These are phyloP conservation scores for Blechomonas ayalai DNA, from an alignment of 208 protist genomes.

Conservation along the genomic window DNA sequence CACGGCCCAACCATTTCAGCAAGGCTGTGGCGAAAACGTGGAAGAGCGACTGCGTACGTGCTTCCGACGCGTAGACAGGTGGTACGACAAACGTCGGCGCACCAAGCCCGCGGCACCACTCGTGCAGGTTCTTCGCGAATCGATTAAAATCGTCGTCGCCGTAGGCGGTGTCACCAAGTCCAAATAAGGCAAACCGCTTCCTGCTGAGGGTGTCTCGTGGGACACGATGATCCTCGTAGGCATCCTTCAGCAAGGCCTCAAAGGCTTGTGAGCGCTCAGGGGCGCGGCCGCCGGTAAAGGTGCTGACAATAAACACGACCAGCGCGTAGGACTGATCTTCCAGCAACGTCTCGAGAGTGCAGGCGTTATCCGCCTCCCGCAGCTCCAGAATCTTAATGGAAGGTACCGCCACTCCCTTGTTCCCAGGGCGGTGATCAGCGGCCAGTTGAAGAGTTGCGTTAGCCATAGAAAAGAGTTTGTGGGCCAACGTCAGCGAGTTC, in stretches of 20 bases:
- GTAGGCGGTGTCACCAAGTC: constrained; percentile 83
- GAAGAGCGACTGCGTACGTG: constrained; percentile 41
- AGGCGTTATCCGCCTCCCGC: background rate
- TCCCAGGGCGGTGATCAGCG: too few relatives aligned
- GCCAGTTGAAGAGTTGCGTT: background rate
- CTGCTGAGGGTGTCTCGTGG: constrained; percentile 39
- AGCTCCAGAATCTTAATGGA: constrained; percentile 20
- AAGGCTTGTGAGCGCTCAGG: constrained; percentile 59
- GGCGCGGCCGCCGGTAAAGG: constrained; percentile 67
- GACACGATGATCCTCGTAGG: constrained; percentile 77
- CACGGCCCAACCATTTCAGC: constrained; percentile 53
- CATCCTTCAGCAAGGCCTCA: constrained; percentile 62
- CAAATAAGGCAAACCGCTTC: constrained; percentile 81
- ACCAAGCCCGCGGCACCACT: constrained; percentile 61
- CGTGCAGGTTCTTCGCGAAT: constrained; percentile 69
- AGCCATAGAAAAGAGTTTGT: constrained; percentile 50
- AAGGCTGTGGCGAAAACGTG: constrained; percentile 45
- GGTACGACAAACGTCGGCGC: constrained; percentile 62
- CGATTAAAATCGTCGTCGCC: constrained; percentile 64
- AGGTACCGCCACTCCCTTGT: too few relatives aligned
- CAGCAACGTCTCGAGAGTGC: constrained; percentile 40
- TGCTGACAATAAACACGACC: constrained; percentile 72
- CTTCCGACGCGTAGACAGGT: constrained; percentile 73
- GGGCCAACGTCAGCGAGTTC: constrained; percentile 41
- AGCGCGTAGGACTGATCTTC: constrained; percentile 28